These are phyloP conservation scores for Rhodotorula graminis DNA, from an alignment of 768 basidiomycete species.

Conservation along the genomic window DNA sequence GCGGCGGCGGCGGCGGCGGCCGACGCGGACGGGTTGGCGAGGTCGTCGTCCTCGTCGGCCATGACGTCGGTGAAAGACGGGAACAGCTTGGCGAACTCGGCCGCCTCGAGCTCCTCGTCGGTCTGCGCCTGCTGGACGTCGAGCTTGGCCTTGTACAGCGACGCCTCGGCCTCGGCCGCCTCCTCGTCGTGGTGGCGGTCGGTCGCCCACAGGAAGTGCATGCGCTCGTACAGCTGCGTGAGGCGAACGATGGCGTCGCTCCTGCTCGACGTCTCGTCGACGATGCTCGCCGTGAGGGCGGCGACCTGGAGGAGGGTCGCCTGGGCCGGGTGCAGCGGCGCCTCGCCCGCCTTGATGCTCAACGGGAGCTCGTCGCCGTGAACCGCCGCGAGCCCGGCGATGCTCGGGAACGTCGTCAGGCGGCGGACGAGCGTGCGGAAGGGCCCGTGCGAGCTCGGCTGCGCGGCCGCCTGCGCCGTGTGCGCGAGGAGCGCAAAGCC, in stretches of 20 bases:
- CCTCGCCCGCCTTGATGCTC: slow-evolving; percentile 34
- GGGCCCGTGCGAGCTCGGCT: slow-evolving; percentile 13
- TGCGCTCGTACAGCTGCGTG: slow-evolving; percentile 60
- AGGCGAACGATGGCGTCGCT: slow-evolving; percentile 47
- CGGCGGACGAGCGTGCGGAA: slow-evolving; percentile 37
- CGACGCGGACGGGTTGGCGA: not conserved
- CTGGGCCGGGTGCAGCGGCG: slow-evolving; percentile 29
- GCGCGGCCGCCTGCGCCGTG: not conserved
- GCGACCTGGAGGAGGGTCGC: slow-evolving; percentile 37
- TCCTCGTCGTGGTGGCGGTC: slow-evolving; percentile 68
- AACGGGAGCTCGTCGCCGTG: slow-evolving; percentile 28
- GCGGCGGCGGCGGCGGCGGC: too few species aligned
- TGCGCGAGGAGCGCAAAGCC: slow-evolving; percentile 54
- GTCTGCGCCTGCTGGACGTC: slow-evolving; percentile 56
- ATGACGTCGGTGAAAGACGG: slow-evolving; percentile 62
- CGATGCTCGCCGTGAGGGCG: slow-evolving; percentile 50
- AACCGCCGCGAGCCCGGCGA: not conserved
- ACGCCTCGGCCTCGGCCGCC: slow-evolving; percentile 60
- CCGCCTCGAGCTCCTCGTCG: slow-evolving; percentile 73
- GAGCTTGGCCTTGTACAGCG: slow-evolving; percentile 68
- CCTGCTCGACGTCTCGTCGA: slow-evolving; percentile 30
- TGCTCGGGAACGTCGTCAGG: slow-evolving; percentile 41
- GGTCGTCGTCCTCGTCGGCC: not conserved
- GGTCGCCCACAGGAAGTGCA: slow-evolving; percentile 73
- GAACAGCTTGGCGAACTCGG: slow-evolving; percentile 77